Evolutionary conservation across 169 alveolate genomes (phyloP), one percentile per base, ranked within the genome.

Genomic region (Cryptosporidium muris): DNA sequence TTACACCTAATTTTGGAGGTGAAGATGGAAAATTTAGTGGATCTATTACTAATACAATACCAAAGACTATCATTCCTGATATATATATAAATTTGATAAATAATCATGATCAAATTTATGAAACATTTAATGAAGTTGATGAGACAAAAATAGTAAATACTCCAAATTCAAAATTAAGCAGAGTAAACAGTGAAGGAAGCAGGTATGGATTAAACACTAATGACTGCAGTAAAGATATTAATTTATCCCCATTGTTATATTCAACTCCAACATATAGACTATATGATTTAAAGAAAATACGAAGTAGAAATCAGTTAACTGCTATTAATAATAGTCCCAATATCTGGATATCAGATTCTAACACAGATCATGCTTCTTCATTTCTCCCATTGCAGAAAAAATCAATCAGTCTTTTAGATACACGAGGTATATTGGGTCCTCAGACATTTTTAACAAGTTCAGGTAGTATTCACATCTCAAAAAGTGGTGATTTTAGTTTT

Each of bases 1-100:
- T 74, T 12, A 74, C 85, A 16, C 85, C 85, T 54, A 48, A 74
- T n/a, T 74, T 74, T 60, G 85, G 85, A 8, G 67, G 43, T 74
- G 85, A 58, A 40, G 16, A 56, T 45, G 48, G 5, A 8, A 1
- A 14, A 40, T 2, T 16, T n/a, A 38, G 4, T 2, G 8, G 5
- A 1, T 58, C 47, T 54, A 49, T n/a, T 14, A 25, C 25, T 11
- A 25, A 25, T 25, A 25, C 25, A 25, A 25, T 25, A 25, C 25
- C 25, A 25, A 25, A 25, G 25, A 25, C 25, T 58, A 74, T 66
- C 43, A 38, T 74, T 12, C 85, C 85, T 16, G 38, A 68, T 47
- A 74, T 74, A 25, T 25, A 58, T 16, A 14, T 51, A 3, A 6
- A 48, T 2, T 34, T 16, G 4, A 42, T 37, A 52, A 52, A 38